Conservation (phyloP, 495 filamentous ascomycete species). For the Aspergillus egyptiacus region DNA sequence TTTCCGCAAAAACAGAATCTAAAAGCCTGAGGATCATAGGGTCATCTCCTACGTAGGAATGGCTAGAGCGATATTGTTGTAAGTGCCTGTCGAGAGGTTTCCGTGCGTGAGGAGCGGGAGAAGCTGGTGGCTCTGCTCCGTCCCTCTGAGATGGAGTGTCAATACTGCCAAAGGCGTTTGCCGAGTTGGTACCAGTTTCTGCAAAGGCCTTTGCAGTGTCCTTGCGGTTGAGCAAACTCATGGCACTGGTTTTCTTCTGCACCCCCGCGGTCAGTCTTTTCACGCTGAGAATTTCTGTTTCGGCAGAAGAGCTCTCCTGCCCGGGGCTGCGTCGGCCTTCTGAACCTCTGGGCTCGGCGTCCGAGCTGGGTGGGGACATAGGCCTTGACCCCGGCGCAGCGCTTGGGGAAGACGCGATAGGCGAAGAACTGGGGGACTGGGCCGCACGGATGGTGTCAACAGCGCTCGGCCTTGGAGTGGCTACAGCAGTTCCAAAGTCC, state of each 20-base stretch:
- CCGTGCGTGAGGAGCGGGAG: slow-evolving; percentile 30
- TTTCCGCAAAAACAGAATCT: slow-evolving; percentile 83
- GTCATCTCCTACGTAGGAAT: slow-evolving; percentile 84
- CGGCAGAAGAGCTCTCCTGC: slow-evolving; percentile 36
- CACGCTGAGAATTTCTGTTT: slow-evolving; percentile 28
- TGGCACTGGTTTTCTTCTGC: slow-evolving; percentile 68
- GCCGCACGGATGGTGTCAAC: slow-evolving; percentile 24
- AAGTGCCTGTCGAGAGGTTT: slow-evolving; percentile 18
- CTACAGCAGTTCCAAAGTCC: slow-evolving; percentile 31
- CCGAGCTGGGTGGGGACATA: slow-evolving; percentile 36
- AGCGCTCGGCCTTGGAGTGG: slow-evolving; percentile 16
- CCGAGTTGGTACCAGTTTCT: slow-evolving; percentile 76
- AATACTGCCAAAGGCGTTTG: slow-evolving; percentile 79
- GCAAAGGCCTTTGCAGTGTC: slow-evolving; percentile 74
- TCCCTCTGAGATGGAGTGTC: slow-evolving; percentile 57
- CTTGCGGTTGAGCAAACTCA: slow-evolving; percentile 72
- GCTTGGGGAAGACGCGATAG: slow-evolving; percentile 36
- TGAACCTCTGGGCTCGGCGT: slow-evolving; percentile 24
- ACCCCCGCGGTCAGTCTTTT: slow-evolving; percentile 29
- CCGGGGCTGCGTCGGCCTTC: slow-evolving; percentile 26
- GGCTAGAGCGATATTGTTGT: slow-evolving; percentile 43
- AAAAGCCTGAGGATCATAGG: slow-evolving; percentile 80
- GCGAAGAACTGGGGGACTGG: slow-evolving; percentile 30
- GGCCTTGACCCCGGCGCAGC: slow-evolving; percentile 33
- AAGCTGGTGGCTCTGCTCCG: slow-evolving; percentile 23